phyloP scores from a whole-genome alignment of 768 basidiomycete genomes.

The Trametes cinnabarina region DNA sequence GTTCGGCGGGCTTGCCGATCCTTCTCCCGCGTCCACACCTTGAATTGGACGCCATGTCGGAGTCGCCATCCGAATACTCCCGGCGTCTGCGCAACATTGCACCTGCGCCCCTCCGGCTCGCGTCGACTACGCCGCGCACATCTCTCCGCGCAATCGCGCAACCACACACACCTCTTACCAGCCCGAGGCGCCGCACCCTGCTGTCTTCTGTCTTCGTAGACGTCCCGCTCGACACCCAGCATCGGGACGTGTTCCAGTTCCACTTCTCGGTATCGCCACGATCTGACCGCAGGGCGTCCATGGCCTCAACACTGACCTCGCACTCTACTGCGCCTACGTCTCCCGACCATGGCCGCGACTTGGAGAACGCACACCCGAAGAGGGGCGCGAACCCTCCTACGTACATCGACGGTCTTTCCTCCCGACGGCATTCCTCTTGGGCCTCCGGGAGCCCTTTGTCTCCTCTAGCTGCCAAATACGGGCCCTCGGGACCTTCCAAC shows the following conservation, averaged over 20 bases:
- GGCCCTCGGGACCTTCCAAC: background rate
- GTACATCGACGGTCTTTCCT: conserved; percentile 5
- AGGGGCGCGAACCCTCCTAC: background rate
- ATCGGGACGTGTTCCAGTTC: background rate
- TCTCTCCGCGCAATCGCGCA: background rate
- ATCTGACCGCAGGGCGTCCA: background rate
- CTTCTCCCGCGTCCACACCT: background rate
- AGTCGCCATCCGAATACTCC: conserved; percentile 17
- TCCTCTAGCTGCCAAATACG: background rate
- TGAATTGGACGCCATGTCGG: background rate
- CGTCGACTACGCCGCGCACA: conserved; percentile 11
- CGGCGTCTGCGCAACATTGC: conserved; percentile 19
- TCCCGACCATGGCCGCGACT: conserved; percentile 4
- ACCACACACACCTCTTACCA: background rate
- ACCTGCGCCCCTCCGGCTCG: conserved; percentile 21
- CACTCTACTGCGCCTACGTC: conserved; percentile 9
- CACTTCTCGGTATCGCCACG: conserved; percentile 2
- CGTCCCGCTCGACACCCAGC: background rate
- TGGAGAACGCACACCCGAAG: background rate
- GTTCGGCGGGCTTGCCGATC: background rate
- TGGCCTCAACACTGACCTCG: conserved; percentile 1
- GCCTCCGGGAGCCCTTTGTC: conserved; percentile 2
- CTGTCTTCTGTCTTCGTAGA: background rate
- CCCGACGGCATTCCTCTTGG: conserved; percentile 3
- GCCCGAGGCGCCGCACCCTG: background rate